Percentiles rank a stretch among this genome's conserved stretches.
phyloP scores from a whole-genome alignment of 352 stramenopile species.

The Pythium oligandrum region DNA sequence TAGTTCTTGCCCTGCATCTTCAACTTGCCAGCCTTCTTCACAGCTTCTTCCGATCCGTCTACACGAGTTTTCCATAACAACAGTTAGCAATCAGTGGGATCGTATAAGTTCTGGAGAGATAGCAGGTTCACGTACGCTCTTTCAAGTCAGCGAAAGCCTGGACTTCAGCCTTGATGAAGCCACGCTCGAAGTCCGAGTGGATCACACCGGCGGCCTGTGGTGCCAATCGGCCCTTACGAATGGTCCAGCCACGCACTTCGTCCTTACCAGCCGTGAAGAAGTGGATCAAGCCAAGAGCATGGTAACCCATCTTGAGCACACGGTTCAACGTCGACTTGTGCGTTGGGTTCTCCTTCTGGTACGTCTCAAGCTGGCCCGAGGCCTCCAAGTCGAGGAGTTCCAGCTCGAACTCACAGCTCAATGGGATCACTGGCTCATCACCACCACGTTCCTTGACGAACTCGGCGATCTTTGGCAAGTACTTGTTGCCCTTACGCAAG shows the following conservation, averaged over 20 bases:
- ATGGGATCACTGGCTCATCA: slow-evolving; percentile 95
- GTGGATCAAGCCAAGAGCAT: slow-evolving; percentile 97
- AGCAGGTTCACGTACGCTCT: slow-evolving; percentile 55
- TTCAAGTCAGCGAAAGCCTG: slow-evolving; percentile 87
- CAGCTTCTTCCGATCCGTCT: slow-evolving; percentile 82
- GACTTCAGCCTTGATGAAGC: slow-evolving; percentile 97
- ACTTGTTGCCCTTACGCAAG: slow-evolving; percentile 98
- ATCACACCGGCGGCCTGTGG: slow-evolving; percentile 98
- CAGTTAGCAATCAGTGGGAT: background rate
- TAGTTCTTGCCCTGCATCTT: slow-evolving; percentile 91
- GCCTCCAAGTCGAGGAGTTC: slow-evolving; percentile 85
- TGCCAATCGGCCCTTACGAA: slow-evolving; percentile 95
- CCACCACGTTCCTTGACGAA: slow-evolving; percentile 96
- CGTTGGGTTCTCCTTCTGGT: slow-evolving; percentile 80
- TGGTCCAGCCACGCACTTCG: slow-evolving; percentile 99
- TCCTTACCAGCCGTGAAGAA: slow-evolving; percentile 99
- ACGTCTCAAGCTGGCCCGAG: slow-evolving; percentile 45
- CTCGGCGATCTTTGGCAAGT: slow-evolving; percentile 96
- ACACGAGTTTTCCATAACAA: slow-evolving; percentile 1
- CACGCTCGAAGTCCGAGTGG: slow-evolving; percentile 99
- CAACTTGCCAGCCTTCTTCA: slow-evolving; percentile 88
- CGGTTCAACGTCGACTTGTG: slow-evolving; percentile 93
- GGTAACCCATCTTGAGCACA: slow-evolving; percentile 97
- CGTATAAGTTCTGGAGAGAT: too few relatives aligned
- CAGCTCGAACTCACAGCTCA: slow-evolving; percentile 98